Conservation (phyloP, 257 asterid species). For the Jasminum sambac region DNA sequence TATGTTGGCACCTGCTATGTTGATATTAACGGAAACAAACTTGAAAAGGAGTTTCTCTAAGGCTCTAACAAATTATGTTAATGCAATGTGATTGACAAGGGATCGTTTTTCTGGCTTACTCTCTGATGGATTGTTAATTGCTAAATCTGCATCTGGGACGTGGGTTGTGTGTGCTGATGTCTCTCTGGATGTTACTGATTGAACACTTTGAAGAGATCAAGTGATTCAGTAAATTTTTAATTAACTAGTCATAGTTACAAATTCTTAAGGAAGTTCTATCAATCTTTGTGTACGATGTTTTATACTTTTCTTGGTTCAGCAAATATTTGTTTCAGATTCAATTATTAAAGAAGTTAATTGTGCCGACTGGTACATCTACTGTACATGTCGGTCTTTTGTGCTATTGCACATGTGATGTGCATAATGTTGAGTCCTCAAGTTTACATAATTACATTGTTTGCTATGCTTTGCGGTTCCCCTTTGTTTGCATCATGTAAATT, state of each 20-base stretch:
- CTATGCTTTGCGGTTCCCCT: not conserved
- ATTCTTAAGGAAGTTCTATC: not conserved
- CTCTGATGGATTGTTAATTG: not conserved
- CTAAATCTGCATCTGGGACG: not conserved
- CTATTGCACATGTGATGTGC: not conserved
- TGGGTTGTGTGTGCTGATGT: not conserved
- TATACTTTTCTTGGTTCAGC: not conserved
- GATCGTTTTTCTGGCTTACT: not conserved
- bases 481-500: not conserved
- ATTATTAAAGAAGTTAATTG: not conserved
- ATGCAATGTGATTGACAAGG: not conserved
- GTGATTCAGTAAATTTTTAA: not conserved
- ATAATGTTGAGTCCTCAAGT: not conserved
- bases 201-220: not conserved
- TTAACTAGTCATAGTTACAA: no score
- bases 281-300: not conserved
- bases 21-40: not conserved
- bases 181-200: not conserved
- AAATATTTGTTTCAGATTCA: not conserved
- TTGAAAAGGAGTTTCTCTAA: not conserved
- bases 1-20: not conserved
- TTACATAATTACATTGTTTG: not conserved
- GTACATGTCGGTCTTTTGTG: not conserved
- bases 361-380: not conserved
- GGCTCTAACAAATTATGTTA: not conserved